phyloP scores from a whole-genome alignment of 2,329 filamentous ascomycete species.

The Drechslerella stenobrocha region DNA sequence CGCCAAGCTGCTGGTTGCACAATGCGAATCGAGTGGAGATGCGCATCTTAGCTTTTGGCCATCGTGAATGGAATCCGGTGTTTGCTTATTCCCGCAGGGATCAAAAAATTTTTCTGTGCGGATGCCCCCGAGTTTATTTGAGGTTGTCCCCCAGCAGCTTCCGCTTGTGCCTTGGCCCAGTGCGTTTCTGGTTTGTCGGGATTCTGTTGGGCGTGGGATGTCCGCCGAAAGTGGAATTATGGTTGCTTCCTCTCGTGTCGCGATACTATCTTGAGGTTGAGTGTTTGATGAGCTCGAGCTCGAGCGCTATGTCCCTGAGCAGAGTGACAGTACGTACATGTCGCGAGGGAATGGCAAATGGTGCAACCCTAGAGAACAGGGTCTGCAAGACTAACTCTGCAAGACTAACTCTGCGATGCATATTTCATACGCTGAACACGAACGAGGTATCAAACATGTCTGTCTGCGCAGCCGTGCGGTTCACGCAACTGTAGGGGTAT shows the following conservation, averaged over 20 bases:
- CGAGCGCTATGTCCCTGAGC: not conserved
- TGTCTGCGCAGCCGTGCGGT: constrained; percentile 1
- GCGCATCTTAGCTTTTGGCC: constrained; percentile 21
- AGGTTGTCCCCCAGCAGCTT: constrained; percentile 23
- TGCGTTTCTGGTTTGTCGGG: constrained; percentile 8
- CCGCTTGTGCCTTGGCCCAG: constrained; percentile 42
- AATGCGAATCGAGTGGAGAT: constrained; percentile 17
- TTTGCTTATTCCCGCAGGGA: constrained; percentile 34
- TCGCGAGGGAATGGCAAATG: too few relatives aligned
- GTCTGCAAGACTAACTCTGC: too few relatives aligned
- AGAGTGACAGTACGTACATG: not conserved
- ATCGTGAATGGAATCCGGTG: too few relatives aligned
- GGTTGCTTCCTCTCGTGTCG: constrained; percentile 19
- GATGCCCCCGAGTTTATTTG: constrained; percentile 29
- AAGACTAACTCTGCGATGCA: not conserved
- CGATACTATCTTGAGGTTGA: constrained; percentile 14
- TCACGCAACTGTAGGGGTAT: not conserved
- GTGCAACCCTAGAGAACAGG: too few relatives aligned
- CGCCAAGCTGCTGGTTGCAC: constrained; percentile 41
- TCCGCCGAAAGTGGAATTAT: not conserved
- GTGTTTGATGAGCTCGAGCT: not conserved
- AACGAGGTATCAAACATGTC: not conserved
- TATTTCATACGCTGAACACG: not conserved
- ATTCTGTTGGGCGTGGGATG: constrained; percentile 3
- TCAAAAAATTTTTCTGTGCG: constrained; percentile 39